Conservation (phyloP, 441 rosid genomes). For the Adansonia grandidieri region DNA sequence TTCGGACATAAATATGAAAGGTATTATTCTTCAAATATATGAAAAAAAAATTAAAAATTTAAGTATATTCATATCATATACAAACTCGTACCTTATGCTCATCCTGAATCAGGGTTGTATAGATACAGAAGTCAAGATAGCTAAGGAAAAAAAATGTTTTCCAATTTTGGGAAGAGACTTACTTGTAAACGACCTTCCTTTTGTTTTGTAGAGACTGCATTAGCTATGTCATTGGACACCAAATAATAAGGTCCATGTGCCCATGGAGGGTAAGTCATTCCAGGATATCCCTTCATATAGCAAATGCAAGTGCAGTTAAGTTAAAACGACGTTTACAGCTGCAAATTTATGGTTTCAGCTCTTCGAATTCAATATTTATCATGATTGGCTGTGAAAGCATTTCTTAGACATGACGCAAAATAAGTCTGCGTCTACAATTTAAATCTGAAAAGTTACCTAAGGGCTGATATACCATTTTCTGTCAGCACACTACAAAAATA, state of each 20-base stretch:
- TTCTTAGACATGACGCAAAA: too few species aligned
- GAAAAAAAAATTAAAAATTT: too few species aligned
- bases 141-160: background rate
- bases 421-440: too few species aligned
- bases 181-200: conserved; percentile 68
- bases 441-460: conserved; percentile 51
- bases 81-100: background rate
- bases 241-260: conserved; percentile 97
- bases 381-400: too few species aligned
- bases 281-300: conserved; percentile 74
- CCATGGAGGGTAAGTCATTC: conserved; percentile 84
- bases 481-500: conserved; percentile 27
- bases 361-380: too few species aligned
- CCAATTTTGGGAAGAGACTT: background rate
- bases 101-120: too few species aligned
- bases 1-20: background rate
- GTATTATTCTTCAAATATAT: background rate
- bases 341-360: too few species aligned
- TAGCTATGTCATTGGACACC: conserved; percentile 80
- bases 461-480: conserved; percentile 96
- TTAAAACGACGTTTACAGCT: too few species aligned
- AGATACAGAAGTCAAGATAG: background rate
- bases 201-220: conserved; percentile 59
- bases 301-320: too few species aligned
- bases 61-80: background rate